Base-by-base conservation (phyloP, 2,329 filamentous ascomycete species). In the Ramichloridium luteum region DNA sequence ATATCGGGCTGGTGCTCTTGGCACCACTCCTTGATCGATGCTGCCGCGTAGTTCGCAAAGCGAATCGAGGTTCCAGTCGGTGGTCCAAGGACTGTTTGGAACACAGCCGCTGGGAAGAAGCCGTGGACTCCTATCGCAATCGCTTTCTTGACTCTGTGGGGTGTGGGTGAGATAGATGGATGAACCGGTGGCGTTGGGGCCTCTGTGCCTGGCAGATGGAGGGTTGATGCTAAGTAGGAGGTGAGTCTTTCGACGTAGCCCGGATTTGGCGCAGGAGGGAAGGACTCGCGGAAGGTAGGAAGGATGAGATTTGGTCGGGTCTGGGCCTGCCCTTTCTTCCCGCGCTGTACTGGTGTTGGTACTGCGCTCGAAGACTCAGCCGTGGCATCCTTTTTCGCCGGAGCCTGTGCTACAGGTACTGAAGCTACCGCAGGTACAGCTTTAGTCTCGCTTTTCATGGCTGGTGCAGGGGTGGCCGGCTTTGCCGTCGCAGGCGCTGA, bases 71-170 rank as follows among this genome's bases (percentile, higher is more conserved):
- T 98, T 4, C 90, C 90, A 1, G 86, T 98, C 0, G 90, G 90
- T 47, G 93, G 88, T 0, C 90, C 90, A 11, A 96, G 77, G 45
- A 98, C 80, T 13, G 79, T 80, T n/a, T 90, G 78, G 20, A 98
- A 68, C 25, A 92, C 72, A 0, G 80, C 74, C 1, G 84, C 84
- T 1, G 90, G 90, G 44, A 96, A 94, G 38, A 93, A 80, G 1
- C 90, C 90, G 55, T 98, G 90, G 1, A 98, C 75, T 23, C 90
- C 90, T 44, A 98, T 93, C 1, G 86, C 85, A 4, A 98, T 68
- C 9, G 90, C 90, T 44, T 80, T 90, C 49, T 74, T 83, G 28
- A 96, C 74, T 42, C 71, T 79, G 1, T 74, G 80, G 16, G 49
- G 46, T 0, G 80, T 72, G 27, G 74, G 75, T 5, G 74, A 60